Evolutionary conservation across 148 eudicot species (phyloP), one percentile per base, ranked within the genome.

Genomic region (Dysphania ambrosioides): DNA sequence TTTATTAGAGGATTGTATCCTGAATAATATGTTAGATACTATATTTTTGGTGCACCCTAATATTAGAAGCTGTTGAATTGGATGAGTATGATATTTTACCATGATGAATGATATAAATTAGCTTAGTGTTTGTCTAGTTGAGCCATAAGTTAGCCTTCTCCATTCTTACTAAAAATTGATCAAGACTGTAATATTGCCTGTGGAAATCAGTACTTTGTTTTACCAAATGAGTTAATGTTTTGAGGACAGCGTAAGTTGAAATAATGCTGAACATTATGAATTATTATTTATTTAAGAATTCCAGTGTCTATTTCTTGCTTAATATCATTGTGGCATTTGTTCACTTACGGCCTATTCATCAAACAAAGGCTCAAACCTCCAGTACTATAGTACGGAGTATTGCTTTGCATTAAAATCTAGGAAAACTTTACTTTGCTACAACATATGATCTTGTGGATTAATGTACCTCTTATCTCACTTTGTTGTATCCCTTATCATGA

Each of bases 401-500:
- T 70, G 35, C 9, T 8, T 47, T 60, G 69, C 27, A 26, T 68
- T 3, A 58, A 8, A 32, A 72, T 21, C 2, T 57, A 36, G 36
- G 31, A 34, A n/a, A 59, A 2, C 11, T 72, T 61, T 38, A 2
- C 34, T 42, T 4, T 27, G 42, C 18, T 56, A 32, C 47, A 15
- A 67, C 30, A 44, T 72, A 40, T 16, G 29, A 31, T 55, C 30
- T 56, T 68, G 58, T 68, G 32, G n/a, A 68, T 69, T 70, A 47
- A 49, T 49, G 34, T 66, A 10, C 26, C 40, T 80, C 66, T 27
- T 66, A 38, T 40, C 51, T 70, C 56, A 72, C 30, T 44, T 73
- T 60, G 61, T 19, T 62, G 16, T 47, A 47, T 2, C 53, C 1
- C 34, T 6, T 73, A 57, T 86, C 67, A 65, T 82, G 71, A 53